Percentiles rank a stretch among this genome's conserved stretches.
phyloP scores from a whole-genome alignment of 495 filamentous ascomycete species.

The Lepidopterella palustris region DNA sequence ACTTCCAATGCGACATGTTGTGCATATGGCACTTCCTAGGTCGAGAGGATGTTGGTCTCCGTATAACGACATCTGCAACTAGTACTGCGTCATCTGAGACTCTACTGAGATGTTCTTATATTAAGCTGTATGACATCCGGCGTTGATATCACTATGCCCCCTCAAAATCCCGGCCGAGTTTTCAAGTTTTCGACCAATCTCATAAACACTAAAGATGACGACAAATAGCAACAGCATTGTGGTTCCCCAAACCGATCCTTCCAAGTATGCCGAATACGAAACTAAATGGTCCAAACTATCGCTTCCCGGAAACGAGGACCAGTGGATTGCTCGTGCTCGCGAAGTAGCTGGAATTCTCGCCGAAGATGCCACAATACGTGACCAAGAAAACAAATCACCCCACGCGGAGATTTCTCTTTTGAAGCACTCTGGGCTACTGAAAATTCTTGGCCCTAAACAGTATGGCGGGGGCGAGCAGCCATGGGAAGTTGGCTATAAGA shows the following conservation, averaged over 20 bases:
- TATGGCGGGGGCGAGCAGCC: conserved; percentile 53
- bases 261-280: conserved; percentile 45
- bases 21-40: too few relatives aligned
- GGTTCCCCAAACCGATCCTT: conserved; percentile 44
- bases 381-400: conserved; percentile 52
- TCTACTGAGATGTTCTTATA: too few relatives aligned
- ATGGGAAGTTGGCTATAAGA: conserved; percentile 52
- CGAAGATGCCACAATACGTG: conserved; percentile 46
- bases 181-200: neutral
- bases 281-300: conserved; percentile 42
- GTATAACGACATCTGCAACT: too few relatives aligned
- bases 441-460: conserved; percentile 48
- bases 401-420: conserved; percentile 50
- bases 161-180: too few relatives aligned
- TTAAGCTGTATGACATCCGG: too few relatives aligned
- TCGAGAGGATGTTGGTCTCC: too few relatives aligned
- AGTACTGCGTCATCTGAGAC: too few relatives aligned
- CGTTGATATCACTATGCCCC: too few relatives aligned
- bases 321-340: conserved; percentile 48
- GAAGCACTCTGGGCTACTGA: conserved; percentile 51
- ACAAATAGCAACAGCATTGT: neutral
- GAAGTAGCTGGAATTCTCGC: conserved; percentile 49
- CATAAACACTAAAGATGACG: neutral
- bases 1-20: too few relatives aligned
- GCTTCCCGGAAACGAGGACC: conserved; percentile 42